These are phyloP conservation scores for Tylopilus plumbeoviolaceoides DNA, from an alignment of 768 basidiomycete species.

Conservation along the genomic window DNA sequence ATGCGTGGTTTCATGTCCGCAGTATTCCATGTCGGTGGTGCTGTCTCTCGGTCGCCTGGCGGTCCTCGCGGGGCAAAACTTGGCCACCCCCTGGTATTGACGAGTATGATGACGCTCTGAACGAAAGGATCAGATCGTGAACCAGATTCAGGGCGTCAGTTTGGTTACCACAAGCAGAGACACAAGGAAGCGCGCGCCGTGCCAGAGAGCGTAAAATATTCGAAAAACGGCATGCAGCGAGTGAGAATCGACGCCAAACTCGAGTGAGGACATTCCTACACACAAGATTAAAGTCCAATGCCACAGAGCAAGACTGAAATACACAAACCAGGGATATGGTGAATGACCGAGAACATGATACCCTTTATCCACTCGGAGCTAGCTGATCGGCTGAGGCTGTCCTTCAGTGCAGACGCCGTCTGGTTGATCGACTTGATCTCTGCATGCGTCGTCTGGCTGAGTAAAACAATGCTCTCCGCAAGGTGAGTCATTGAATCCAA, in stretches of 20 bases:
- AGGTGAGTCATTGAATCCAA: constrained; percentile 35
- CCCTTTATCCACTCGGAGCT: constrained; percentile 22
- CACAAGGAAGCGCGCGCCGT: constrained; percentile 28
- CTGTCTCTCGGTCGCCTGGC: neutral
- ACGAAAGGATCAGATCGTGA: constrained; percentile 5
- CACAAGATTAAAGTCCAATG: neutral
- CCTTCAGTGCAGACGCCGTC: constrained; percentile 33
- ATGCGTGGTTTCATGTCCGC: constrained; percentile 6
- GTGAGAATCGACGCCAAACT: constrained; percentile 23
- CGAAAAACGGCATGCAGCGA: constrained; percentile 24
- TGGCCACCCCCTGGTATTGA: constrained; percentile 26
- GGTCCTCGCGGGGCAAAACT: neutral
- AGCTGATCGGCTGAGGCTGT: constrained; percentile 22
- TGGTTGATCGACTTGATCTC: constrained; percentile 48
- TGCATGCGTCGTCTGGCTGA: constrained; percentile 37
- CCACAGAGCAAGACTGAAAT: neutral
- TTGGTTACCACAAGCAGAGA: constrained; percentile 42
- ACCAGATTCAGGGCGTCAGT: neutral
- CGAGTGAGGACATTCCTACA: constrained; percentile 10
- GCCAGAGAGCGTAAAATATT: constrained; percentile 27
- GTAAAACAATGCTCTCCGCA: constrained; percentile 31
- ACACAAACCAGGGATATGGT: constrained; percentile 23
- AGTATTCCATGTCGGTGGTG: neutral
- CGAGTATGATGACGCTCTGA: constrained; percentile 36
- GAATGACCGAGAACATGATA: constrained; percentile 9